A percentile compares a stretch with the other conserved stretches of the same genome.
Evolutionary conservation across 371 early-diverging fungal species (phyloP).

Genomic region (Mortierella sp.): DNA sequence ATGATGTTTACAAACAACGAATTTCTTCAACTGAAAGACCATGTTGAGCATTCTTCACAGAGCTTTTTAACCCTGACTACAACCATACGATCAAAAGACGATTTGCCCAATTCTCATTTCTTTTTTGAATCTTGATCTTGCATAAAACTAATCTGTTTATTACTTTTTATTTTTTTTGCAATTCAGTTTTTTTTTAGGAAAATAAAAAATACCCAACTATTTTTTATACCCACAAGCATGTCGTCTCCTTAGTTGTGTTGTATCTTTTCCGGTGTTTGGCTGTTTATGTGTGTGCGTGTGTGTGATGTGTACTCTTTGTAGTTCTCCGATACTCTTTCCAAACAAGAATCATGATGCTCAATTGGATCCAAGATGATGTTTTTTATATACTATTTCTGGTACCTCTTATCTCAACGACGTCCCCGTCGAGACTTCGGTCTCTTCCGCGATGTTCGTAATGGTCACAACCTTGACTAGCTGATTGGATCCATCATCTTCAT

Average conservation of each 20-base stretch:
- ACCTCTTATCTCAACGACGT: slow-evolving; percentile 55
- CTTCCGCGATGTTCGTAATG: slow-evolving; percentile 52
- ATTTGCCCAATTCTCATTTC: neutral
- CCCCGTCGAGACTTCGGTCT: slow-evolving; percentile 52
- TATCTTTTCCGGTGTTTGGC: too few species aligned
- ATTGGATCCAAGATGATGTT: slow-evolving; percentile 48
- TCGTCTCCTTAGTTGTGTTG: slow-evolving; percentile 8
- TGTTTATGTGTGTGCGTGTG: too few species aligned
- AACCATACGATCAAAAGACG: slow-evolving; percentile 8
- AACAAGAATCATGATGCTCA: neutral
- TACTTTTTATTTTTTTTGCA: neutral
- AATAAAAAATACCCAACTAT: slow-evolving; percentile 1
- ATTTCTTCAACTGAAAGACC: slow-evolving; percentile 61
- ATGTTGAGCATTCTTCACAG: slow-evolving; percentile 57
- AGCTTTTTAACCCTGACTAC: slow-evolving; percentile 60
- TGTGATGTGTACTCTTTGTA: neutral
- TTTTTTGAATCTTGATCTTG: neutral
- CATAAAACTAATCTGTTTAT: neutral
- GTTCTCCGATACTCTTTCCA: neutral
- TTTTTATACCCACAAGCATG: neutral
- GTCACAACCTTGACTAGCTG: slow-evolving; percentile 53
- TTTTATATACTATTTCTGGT: slow-evolving; percentile 50
- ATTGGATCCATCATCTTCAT: slow-evolving; percentile 41
- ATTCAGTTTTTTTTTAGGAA: too few species aligned
- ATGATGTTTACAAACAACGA: slow-evolving; percentile 59